phyloP scores from a whole-genome alignment of 495 filamentous ascomycete genomes.

The Tricharina praecox region DNA sequence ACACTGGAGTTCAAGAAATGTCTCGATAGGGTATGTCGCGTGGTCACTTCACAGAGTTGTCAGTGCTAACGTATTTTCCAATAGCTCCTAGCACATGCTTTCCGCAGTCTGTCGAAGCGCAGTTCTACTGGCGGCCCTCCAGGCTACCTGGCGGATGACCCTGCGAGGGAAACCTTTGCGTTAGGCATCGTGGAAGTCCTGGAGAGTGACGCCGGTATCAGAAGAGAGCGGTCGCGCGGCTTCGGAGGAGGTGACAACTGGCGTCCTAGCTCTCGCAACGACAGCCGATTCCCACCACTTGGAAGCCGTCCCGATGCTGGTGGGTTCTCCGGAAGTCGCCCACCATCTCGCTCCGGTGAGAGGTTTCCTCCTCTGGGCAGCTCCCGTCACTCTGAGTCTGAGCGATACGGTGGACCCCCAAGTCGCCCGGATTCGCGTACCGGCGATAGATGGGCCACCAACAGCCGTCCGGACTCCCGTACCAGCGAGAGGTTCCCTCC shows the following conservation, averaged over 20 bases:
- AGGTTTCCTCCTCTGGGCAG: background rate
- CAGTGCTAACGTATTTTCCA: background rate
- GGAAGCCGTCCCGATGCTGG: background rate
- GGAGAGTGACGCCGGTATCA: background rate
- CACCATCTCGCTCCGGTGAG: background rate
- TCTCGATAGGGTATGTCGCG: slow-evolving; percentile 18
- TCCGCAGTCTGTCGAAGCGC: slow-evolving; percentile 20
- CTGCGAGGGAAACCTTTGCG: slow-evolving; percentile 28
- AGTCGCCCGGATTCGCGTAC: background rate
- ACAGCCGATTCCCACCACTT: background rate
- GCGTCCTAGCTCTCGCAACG: background rate
- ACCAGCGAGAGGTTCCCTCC: background rate
- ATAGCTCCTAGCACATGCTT: slow-evolving; percentile 26
- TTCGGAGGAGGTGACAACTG: background rate
- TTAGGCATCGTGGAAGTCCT: slow-evolving; percentile 31
- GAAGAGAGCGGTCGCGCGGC: background rate
- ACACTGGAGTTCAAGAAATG: slow-evolving; percentile 33
- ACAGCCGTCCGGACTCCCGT: background rate
- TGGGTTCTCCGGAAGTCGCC: background rate
- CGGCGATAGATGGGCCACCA: background rate
- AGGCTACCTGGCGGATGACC: slow-evolving; percentile 30
- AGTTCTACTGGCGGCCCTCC: slow-evolving; percentile 3
- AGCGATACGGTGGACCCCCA: background rate
- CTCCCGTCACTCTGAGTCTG: background rate
- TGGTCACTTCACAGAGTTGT: background rate